Base-by-base conservation (phyloP, 164 flowering plant genomes). In the Berberis thunbergii region DNA sequence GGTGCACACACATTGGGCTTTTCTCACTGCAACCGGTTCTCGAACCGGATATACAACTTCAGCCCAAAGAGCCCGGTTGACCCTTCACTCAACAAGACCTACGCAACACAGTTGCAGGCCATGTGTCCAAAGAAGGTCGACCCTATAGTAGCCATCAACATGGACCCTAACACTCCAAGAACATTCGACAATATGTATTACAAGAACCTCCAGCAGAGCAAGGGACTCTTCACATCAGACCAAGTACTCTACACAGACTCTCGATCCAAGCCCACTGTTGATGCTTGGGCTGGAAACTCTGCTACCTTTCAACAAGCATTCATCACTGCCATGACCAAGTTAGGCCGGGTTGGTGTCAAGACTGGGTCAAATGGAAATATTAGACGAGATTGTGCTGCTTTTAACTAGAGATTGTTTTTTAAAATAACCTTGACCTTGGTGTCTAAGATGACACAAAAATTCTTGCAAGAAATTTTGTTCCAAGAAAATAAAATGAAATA, bases 211-310 rank as follows among this genome's bases (percentile, higher is more conserved):
- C 78, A 76, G 54, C 77, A 84, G 39, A 84, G 92, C 1, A 79
- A 64, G 72, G 97, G 96, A 4, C 79, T 90, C 1, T 86, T 90
- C 79, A 84, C 89, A 5, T 90, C 97, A 0, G 98, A 93, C 66
- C 92, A 93, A 59, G 80, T 81, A 59, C 80, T 93, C 39, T 87
- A 69, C 73, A 74, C 83, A 0, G 92, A 90, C 58, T 0, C 38
- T 0, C 70, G 90, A 57, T 90, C 98, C 44, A 83, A 39, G 69
- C 76, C 83, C 64, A 75, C 77, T 0, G 96, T 90, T 0, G 52
- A 79, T 43, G 3, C 60, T 0, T 88, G 85, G 86, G 97, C 98
- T 49, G 7, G 7, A 1, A 76, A 74, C 77, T 2, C 76, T 0
- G 3, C n/a, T 0, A 77, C 81, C 54, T 93, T 93, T 64, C 46